These are phyloP conservation scores for Pseudogymnoascus sp. DNA, from an alignment of 2,329 filamentous ascomycete genomes.

Conservation along the genomic window DNA sequence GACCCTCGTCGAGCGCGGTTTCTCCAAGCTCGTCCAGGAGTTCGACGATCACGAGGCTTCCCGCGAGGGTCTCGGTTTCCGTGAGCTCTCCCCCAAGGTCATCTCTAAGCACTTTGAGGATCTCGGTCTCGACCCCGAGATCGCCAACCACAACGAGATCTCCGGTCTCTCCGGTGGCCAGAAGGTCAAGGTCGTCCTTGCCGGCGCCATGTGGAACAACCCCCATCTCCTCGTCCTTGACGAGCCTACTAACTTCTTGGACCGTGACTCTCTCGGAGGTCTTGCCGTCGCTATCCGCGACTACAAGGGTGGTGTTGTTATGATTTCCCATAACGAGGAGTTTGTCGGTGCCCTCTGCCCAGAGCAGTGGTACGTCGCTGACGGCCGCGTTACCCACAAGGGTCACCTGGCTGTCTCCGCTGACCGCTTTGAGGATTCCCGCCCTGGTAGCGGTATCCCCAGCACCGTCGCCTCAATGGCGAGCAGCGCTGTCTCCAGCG, in stretches of 20 bases:
- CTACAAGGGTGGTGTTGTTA: slow-evolving; percentile 96
- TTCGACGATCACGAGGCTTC: slow-evolving; percentile 98
- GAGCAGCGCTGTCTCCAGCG: slow-evolving; percentile 45
- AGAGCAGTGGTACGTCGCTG: slow-evolving; percentile 91
- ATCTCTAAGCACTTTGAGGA: slow-evolving; percentile 99
- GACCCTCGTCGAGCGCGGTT: slow-evolving; percentile 77
- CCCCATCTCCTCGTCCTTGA: slow-evolving; percentile 94
- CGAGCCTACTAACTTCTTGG: slow-evolving; percentile 98
- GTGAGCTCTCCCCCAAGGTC: slow-evolving; percentile 81
- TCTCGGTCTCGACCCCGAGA: slow-evolving; percentile 89
- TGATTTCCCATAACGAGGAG: slow-evolving; percentile 99
- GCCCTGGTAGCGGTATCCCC: slow-evolving; percentile 53
- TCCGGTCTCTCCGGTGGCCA: slow-evolving; percentile 92
- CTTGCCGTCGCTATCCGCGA: slow-evolving; percentile 96
- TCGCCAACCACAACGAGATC: slow-evolving; percentile 98
- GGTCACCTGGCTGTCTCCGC: slow-evolving; percentile 64
- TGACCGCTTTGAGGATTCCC: slow-evolving; percentile 80
- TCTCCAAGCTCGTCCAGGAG: slow-evolving; percentile 89
- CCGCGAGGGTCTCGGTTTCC: slow-evolving; percentile 95
- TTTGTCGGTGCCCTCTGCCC: slow-evolving; percentile 93
- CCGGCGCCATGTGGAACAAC: slow-evolving; percentile 97
- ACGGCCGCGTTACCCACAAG: slow-evolving; percentile 79
- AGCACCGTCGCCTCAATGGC: slow-evolving; percentile 50
- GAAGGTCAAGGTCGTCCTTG: slow-evolving; percentile 98
- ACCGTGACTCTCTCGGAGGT: slow-evolving; percentile 92